These are phyloP conservation scores for Microbotryum saponariae DNA, from an alignment of 1,284 basidiomycete genomes.

Conservation along the genomic window DNA sequence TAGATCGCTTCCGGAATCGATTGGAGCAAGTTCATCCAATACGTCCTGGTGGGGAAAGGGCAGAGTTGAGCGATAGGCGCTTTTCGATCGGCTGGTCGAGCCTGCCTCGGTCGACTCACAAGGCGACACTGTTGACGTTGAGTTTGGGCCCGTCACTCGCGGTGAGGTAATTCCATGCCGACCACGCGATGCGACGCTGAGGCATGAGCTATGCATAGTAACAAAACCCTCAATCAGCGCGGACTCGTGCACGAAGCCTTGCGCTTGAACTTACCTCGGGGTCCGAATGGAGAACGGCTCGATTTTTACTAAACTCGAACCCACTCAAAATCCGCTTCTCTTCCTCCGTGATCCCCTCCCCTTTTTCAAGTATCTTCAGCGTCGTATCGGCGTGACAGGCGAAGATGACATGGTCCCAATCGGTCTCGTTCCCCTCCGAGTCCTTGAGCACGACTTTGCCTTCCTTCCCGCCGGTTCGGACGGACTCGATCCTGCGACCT, in stretches of 20 bases:
- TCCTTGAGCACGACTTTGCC: constrained; percentile 47
- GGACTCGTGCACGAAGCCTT: neutral
- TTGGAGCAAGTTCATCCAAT: constrained; percentile 73
- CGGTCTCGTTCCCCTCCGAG: constrained; percentile 43
- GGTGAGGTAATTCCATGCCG: constrained; percentile 65
- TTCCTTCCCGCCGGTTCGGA: constrained; percentile 17
- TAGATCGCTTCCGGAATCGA: constrained; percentile 53
- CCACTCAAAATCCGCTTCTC: constrained; percentile 55
- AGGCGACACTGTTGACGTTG: constrained; percentile 55
- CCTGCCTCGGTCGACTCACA: constrained; percentile 47
- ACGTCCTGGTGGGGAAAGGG: constrained; percentile 39
- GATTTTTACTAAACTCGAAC: constrained; percentile 63
- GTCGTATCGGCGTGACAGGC: constrained; percentile 67
- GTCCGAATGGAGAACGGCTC: constrained; percentile 64
- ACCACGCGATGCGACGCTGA: constrained; percentile 53
- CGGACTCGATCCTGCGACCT: constrained; percentile 41
- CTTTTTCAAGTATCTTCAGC: constrained; percentile 53
- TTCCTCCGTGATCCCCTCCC: constrained; percentile 49
- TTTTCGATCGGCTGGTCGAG: neutral
- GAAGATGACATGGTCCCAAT: constrained; percentile 68
- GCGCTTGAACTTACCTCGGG: constrained; percentile 43
- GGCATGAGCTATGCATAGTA: constrained; percentile 56
- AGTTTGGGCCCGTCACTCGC: constrained; percentile 46
- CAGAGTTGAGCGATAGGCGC: constrained; percentile 5
- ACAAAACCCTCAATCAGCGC: constrained; percentile 16